Evolutionary conservation across 768 basidiomycete species (phyloP).

Genomic region (Amanita pallidorosea): DNA sequence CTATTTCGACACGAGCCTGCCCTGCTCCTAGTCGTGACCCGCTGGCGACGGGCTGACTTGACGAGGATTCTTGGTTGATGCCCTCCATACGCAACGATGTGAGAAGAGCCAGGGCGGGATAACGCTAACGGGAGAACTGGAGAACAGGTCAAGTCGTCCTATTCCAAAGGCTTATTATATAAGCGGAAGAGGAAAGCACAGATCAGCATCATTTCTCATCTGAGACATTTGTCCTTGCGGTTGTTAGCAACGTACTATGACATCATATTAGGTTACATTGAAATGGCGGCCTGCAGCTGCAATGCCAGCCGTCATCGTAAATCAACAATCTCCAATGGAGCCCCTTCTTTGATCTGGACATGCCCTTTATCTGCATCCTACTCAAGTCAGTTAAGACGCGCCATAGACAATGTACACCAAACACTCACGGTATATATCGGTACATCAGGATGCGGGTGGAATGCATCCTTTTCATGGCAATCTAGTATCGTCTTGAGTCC

Average conservation of each 20-base stretch:
- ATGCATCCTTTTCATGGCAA: slow-evolving; percentile 64
- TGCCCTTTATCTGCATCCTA: slow-evolving; percentile 83
- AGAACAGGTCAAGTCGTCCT: background rate
- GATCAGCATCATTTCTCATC: background rate
- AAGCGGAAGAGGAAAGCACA: background rate
- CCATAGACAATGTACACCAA: background rate
- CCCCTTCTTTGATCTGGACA: slow-evolving; percentile 62
- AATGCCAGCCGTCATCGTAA: slow-evolving; percentile 31
- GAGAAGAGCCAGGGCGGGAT: background rate
- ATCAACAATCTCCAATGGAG: slow-evolving; percentile 74
- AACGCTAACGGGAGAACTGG: background rate
- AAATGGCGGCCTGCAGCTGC: background rate
- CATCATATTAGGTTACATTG: slow-evolving; percentile 3
- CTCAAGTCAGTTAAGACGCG: background rate
- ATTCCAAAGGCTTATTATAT: background rate
- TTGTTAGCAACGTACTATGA: background rate
- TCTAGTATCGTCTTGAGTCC: slow-evolving; percentile 62
- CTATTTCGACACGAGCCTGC: background rate
- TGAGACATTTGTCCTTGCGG: background rate
- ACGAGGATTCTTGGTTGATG: background rate
- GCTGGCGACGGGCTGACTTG: background rate
- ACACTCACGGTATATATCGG: slow-evolving; percentile 77
- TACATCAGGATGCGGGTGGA: slow-evolving; percentile 77
- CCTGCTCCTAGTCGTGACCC: background rate
- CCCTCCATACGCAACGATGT: background rate